Evolutionary conservation across 306 rosid species (phyloP), one percentile per base, ranked within the genome.

Genomic region (Quillaja saponaria): DNA sequence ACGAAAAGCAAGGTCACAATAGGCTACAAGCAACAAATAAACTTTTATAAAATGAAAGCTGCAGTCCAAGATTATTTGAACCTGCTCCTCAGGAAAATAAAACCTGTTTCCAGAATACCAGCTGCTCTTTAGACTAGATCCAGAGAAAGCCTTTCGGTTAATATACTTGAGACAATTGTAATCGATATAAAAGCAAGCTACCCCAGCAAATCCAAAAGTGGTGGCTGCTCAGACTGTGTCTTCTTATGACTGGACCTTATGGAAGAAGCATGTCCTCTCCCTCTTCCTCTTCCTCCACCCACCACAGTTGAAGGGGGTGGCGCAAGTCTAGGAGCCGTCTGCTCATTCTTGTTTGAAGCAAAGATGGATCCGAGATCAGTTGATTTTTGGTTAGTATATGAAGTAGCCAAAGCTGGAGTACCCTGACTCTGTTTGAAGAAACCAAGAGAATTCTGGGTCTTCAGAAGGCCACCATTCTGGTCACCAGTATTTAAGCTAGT

Each of bases 221-320:
- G 87, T 17, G 97, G 85, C 77, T 85, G 84, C 65, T 76, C 96
- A 45, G 86, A 61, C 35, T 52, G 68, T 45, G 90, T 67, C 75
- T 76, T 89, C 49, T 73, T 58, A 54, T 78, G 82, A 67, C 85
- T 73, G 49, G 89, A 48, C 39, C 83, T 77, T 53, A 72, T 37
- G 54, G 78, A 61, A 49, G 94, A 73, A 31, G 62, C 47, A 50
- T 63, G 50, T 67, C 84, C 94, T 63, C 88, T 81, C 56, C 96
- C 97, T 72, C 97, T 85, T 13, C 94, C 99, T 74, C 96, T 73
- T 61, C 97, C 97, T 81, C 97, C 82, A 58, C 96, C 97, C 41
- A 85, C 82, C 8, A 95, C 50, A 34, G 82, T 83, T 63, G 91
- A 74, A 3, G 99, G 99, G 10, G 99, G 97, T 3, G 99, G 99